Percentiles rank a stretch among this genome's conserved stretches.
phyloP scores from a whole-genome alignment of 352 stramenopile species.

The Blastocystis sp. region DNA sequence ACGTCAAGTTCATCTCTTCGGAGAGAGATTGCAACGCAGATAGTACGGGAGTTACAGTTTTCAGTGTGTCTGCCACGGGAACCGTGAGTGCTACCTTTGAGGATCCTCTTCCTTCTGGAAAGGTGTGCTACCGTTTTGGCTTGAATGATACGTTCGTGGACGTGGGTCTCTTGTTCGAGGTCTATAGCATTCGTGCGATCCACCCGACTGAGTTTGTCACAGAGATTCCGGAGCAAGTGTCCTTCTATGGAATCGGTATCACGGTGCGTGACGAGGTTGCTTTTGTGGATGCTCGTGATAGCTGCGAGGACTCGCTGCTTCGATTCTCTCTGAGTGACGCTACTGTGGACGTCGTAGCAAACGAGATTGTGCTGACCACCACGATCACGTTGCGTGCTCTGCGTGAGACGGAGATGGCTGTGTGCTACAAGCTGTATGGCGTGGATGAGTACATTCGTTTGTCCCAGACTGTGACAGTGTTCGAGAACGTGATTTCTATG shows the following conservation, averaged over 20 bases:
- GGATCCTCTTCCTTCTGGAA: conserved; percentile 5
- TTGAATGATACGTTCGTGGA: background rate
- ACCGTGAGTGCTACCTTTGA: background rate
- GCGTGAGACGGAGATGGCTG: conserved; percentile 23
- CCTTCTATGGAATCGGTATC: conserved; percentile 33
- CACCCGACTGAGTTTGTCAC: background rate
- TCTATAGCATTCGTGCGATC: background rate
- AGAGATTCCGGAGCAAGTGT: conserved; percentile 3
- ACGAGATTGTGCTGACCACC: background rate
- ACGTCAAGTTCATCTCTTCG: conserved; percentile 3
- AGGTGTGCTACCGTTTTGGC: conserved; percentile 51
- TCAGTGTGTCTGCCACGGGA: background rate
- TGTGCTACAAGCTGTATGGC: conserved; percentile 44
- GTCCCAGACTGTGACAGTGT: background rate
- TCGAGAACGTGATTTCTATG: background rate
- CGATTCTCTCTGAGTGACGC: background rate
- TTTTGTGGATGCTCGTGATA: background rate
- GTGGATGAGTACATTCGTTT: background rate
- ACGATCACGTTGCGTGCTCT: background rate
- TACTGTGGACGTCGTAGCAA: conserved; percentile 16
- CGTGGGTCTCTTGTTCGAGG: conserved; percentile 29
- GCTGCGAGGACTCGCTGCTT: background rate
- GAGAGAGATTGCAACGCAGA: background rate
- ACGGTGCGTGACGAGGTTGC: background rate
- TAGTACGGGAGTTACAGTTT: background rate